Percentiles rank a stretch among this genome's conserved stretches.
These are phyloP conservation scores for Suhomyces kilbournensis DNA, from an alignment of 805 yeast genomes.

Conservation along the genomic window DNA sequence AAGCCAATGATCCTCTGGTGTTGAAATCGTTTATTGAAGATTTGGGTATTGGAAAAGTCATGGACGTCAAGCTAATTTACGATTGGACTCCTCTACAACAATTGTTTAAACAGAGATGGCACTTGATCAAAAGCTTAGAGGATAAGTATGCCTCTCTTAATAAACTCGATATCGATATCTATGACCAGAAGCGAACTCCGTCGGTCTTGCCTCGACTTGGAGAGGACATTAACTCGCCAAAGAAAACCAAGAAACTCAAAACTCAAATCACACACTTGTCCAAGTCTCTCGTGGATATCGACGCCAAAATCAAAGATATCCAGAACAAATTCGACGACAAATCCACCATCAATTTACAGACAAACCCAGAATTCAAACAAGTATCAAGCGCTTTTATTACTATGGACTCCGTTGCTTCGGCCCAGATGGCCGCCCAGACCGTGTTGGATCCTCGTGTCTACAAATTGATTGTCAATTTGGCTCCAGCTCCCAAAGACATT, in stretches of 20 bases:
- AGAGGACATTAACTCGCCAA: conserved; percentile 9
- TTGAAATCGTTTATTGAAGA: conserved; percentile 51
- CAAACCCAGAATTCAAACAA: conserved; percentile 33
- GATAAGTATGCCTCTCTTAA: conserved; percentile 38
- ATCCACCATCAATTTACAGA: conserved; percentile 24
- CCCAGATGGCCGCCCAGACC: conserved; percentile 49
- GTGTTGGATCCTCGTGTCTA: conserved; percentile 45
- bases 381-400: conserved; percentile 47
- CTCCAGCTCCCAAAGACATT: conserved; percentile 48
- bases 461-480: conserved; percentile 39
- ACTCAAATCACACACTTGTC: conserved; percentile 34
- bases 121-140: conserved; percentile 36
- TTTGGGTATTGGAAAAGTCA: conserved; percentile 55
- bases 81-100: conserved; percentile 42
- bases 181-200: conserved; percentile 30
- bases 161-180: conserved; percentile 42
- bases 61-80: conserved; percentile 46
- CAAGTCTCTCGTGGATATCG: conserved; percentile 32
- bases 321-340: conserved; percentile 30
- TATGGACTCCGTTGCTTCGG: conserved; percentile 48
- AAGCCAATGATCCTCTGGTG: conserved; percentile 35
- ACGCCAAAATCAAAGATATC: conserved; percentile 36
- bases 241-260: conserved; percentile 17
- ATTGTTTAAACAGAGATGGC: conserved; percentile 34
- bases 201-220: conserved; percentile 23